phyloP scores from a whole-genome alignment of 805 yeast genomes.

The Saturnispora ahearnii region DNA sequence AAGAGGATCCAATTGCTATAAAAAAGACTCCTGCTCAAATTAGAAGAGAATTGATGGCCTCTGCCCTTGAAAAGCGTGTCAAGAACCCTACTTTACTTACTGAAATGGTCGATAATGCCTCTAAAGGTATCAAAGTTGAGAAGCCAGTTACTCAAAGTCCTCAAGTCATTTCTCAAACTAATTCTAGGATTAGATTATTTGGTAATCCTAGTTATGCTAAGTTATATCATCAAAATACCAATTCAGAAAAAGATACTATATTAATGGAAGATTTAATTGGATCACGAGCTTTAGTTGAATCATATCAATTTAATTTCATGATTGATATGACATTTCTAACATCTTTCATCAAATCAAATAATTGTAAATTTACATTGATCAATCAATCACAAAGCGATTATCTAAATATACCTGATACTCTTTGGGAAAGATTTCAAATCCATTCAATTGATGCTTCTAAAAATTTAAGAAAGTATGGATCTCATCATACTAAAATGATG shows the following conservation, averaged over 20 bases:
- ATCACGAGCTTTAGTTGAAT: constrained; percentile 15
- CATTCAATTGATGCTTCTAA: constrained; percentile 24
- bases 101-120: neutral
- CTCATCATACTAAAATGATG: constrained; percentile 65
- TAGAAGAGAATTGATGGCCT: constrained; percentile 16
- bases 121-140: neutral
- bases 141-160: neutral
- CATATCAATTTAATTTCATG: constrained; percentile 29
- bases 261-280: constrained; percentile 22
- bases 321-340: constrained; percentile 24
- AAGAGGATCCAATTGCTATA: neutral
- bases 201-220: constrained; percentile 19
- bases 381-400: constrained; percentile 27
- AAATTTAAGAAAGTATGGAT: constrained; percentile 27
- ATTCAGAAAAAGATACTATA: constrained; percentile 23
- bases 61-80: constrained; percentile 19
- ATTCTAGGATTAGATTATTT: constrained; percentile 24
- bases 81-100: neutral
- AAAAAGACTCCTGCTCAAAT: constrained; percentile 6
- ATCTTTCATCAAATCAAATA: constrained; percentile 17
- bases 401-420: constrained; percentile 27
- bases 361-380: constrained; percentile 20
- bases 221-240: constrained; percentile 8
- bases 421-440: constrained; percentile 16
- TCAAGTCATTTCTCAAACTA: neutral